Evolutionary conservation across 306 rosid species (phyloP), one percentile per base, ranked within the genome.

Genomic region (Vigna reflexopilosa): DNA sequence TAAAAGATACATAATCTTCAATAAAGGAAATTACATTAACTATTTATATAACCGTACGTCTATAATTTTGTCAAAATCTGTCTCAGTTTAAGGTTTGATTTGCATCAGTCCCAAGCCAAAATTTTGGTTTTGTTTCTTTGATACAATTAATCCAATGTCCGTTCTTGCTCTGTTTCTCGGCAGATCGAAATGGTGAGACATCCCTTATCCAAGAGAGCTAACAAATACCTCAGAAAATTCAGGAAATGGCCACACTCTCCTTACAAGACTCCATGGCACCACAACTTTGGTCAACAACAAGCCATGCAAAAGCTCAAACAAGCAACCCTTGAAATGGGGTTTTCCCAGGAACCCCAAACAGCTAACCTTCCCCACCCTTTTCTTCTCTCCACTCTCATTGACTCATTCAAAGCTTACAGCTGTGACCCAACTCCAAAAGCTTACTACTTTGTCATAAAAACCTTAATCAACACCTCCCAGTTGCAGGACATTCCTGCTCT

Each of bases 161-260:
- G 61, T 28, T 51, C 44, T 28, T 62, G 26, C 57, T 82, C 19
- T 6, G 42, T 19, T 73, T 14, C 34, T 59, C 15, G 4, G 28
- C 47, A n/a, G 63, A 42, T 63, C 55, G 64, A 68, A 77, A 91
- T 93, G 97, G 90, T 80, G 32, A 80, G 88, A 84, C 30, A 75
- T 45, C 87, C 85, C 8, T 78, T 87, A 45, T 85, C 91, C 15
- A 90, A 83, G 61, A 73, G 51, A 30, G 84, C 84, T 73, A 90
- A 85, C 84, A 85, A 81, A 63, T 94, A 89, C 81, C 93, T 94
- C 55, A 86, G 97, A 72, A 93, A 91, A 42, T 91, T 88, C 84
- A 85, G 87, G 54, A 90, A 86, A 55, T 90, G 91, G 89, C 96
- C 96, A 51, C 90, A 85, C 70, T 87, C 94, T 10, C 90, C 92